These are phyloP conservation scores for Fusarium avenaceum DNA, from an alignment of 2,329 filamentous ascomycete species.

Conservation along the genomic window DNA sequence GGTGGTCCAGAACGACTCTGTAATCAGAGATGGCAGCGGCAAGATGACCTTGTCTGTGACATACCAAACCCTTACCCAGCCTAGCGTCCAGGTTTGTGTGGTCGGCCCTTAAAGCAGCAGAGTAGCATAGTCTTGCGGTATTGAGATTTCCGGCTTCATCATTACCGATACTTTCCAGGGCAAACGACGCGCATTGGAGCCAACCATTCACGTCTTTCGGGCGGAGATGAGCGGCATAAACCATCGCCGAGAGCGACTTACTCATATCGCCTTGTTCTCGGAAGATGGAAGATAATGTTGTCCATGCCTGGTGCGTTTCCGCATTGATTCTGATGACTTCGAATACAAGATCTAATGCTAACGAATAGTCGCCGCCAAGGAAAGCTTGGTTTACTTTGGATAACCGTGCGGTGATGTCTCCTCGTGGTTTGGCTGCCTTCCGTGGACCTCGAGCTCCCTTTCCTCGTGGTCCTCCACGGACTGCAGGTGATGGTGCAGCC, in stretches of 20 bases:
- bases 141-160: conserved; percentile 64
- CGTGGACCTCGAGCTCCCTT: conserved; percentile 62
- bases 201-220: conserved; percentile 72
- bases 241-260: conserved; percentile 70
- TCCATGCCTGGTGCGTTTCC: conserved; percentile 76
- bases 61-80: conserved; percentile 70
- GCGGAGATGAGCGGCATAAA: conserved; percentile 73
- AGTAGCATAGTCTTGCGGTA: conserved; percentile 71
- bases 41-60: conserved; percentile 67
- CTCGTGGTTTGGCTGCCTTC: conserved; percentile 75
- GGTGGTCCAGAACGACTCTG: conserved; percentile 65
- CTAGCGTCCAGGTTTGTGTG: conserved; percentile 69
- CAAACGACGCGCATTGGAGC: conserved; percentile 71
- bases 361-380: conserved; percentile 70
- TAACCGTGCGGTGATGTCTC: conserved; percentile 77
- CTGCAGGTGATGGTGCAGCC: conserved; percentile 31
- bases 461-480: conserved; percentile 44
- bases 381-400: conserved; percentile 77
- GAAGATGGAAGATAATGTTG: conserved; percentile 71
- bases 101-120: conserved; percentile 70
- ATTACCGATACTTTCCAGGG: conserved; percentile 63
- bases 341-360: conserved; percentile 69
- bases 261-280: conserved; percentile 70
- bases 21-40: conserved; percentile 70
- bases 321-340: conserved; percentile 78